Evolutionary conservation across 1,139 yeast genomes (phyloP).

Genomic region (Candida albicans): DNA sequence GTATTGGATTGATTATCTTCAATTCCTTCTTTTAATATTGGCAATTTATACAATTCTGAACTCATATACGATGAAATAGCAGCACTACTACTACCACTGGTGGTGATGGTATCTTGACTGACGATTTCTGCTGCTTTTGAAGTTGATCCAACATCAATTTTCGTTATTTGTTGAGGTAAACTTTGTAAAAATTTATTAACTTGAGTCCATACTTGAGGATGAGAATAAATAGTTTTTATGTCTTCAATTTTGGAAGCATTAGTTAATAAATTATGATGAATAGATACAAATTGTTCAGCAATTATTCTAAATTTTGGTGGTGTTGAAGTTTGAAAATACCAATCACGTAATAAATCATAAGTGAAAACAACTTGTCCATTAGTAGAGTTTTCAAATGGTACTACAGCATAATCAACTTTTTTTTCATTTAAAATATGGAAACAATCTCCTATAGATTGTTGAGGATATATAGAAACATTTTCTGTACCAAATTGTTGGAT

Average conservation of each 20-base stretch:
- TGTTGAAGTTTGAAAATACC: slow-evolving; percentile 37
- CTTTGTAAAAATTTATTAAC: slow-evolving; percentile 54
- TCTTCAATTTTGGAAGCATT: slow-evolving; percentile 43
- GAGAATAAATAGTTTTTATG: slow-evolving; percentile 69
- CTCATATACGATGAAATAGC: slow-evolving; percentile 60
- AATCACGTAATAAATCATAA: slow-evolving; percentile 74
- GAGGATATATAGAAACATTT: slow-evolving; percentile 44
- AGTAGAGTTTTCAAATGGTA: slow-evolving; percentile 92
- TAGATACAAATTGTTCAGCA: slow-evolving; percentile 79
- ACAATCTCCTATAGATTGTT: slow-evolving; percentile 59
- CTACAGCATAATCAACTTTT: slow-evolving; percentile 68
- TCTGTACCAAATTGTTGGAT: slow-evolving; percentile 64
- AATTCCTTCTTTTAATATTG: slow-evolving; percentile 54
- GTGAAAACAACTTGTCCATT: slow-evolving; percentile 92
- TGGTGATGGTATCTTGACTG: slow-evolving; percentile 35
- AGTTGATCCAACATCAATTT: slow-evolving; percentile 73
- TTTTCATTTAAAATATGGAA: slow-evolving; percentile 51
- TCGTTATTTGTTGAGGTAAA: slow-evolving; percentile 39
- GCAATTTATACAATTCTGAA: slow-evolving; percentile 59
- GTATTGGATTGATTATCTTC: slow-evolving; percentile 77
- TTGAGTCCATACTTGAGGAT: slow-evolving; percentile 99
- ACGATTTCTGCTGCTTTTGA: slow-evolving; percentile 80
- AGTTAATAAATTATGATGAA: slow-evolving; percentile 74
- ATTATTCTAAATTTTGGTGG: slow-evolving; percentile 46
- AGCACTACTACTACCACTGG: slow-evolving; percentile 34